Conservation (phyloP, 176 grass and related monocot species). For the Triticum turgidum region DNA sequence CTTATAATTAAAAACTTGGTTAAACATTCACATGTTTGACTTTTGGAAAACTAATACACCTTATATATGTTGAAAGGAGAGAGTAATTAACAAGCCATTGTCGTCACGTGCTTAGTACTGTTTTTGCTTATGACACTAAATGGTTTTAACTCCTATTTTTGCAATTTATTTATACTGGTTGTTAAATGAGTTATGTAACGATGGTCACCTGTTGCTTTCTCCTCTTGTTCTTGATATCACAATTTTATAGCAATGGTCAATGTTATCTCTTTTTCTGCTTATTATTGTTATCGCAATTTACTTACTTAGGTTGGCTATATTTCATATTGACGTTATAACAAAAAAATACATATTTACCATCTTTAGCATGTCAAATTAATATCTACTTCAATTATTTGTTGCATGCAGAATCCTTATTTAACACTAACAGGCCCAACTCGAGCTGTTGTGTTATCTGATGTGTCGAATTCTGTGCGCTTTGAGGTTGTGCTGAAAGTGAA, state of each 20-base stretch:
- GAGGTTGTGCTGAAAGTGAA: background rate
- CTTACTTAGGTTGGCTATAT: background rate
- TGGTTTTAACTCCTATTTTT: no score
- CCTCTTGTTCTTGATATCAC: no score
- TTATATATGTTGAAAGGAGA: no score
- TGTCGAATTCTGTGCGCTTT: background rate
- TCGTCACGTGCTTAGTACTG: background rate
- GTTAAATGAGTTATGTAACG: background rate
- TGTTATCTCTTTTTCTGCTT: no score
- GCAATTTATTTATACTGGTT: no score
- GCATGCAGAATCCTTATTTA: background rate
- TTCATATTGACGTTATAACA: background rate
- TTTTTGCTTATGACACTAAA: background rate
- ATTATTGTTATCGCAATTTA: no score
- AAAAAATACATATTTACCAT: background rate
- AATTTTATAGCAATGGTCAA: no score
- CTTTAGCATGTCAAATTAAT: background rate
- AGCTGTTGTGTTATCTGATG: background rate
- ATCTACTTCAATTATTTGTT: background rate
- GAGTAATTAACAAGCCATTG: background rate
- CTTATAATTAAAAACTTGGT: no score
- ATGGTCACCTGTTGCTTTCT: background rate
- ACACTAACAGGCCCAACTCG: background rate
- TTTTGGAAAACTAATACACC: no score
- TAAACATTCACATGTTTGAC: no score